These are phyloP conservation scores for Candida hungchunana DNA, from an alignment of 805 yeast species.

Conservation along the genomic window DNA sequence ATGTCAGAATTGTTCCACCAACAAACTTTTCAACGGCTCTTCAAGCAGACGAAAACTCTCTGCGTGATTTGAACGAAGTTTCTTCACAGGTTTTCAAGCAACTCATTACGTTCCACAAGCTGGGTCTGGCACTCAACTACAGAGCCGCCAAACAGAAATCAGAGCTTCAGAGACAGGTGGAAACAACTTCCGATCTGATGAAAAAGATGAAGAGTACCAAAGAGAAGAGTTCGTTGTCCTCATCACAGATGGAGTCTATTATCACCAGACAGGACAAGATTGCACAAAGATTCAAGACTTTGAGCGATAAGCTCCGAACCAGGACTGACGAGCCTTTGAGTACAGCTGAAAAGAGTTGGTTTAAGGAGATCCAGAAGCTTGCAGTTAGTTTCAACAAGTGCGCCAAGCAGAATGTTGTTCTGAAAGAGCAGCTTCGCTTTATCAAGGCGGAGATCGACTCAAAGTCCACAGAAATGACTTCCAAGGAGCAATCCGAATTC, in stretches of 20 bases:
- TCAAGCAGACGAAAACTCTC: slow-evolving; percentile 15
- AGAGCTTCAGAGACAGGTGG: slow-evolving; percentile 40
- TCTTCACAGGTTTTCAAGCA: slow-evolving; percentile 18
- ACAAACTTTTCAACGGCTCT: slow-evolving; percentile 2
- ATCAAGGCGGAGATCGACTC: slow-evolving; percentile 27
- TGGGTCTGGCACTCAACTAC: slow-evolving; percentile 33
- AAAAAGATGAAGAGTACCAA: slow-evolving; percentile 16
- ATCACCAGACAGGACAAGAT: slow-evolving; percentile 31
- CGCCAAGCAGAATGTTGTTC: slow-evolving; percentile 25
- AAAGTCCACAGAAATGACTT: neutral
- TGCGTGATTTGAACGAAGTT: slow-evolving; percentile 18
- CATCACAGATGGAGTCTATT: slow-evolving; percentile 17
- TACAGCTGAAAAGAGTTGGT: slow-evolving; percentile 42
- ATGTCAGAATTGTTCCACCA: slow-evolving; percentile 6
- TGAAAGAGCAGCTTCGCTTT: slow-evolving; percentile 28
- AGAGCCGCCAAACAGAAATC: slow-evolving; percentile 36
- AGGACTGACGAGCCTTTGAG: slow-evolving; percentile 31
- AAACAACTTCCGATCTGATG: slow-evolving; percentile 23
- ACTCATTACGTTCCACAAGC: slow-evolving; percentile 24
- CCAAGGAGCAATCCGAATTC: slow-evolving; percentile 6
- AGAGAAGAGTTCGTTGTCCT: slow-evolving; percentile 13
- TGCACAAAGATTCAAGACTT: slow-evolving; percentile 28
- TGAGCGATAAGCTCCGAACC: slow-evolving; percentile 27
- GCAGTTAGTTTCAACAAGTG: slow-evolving; percentile 30
- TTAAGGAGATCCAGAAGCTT: slow-evolving; percentile 36